These are phyloP conservation scores for Trifolium pratense DNA, from an alignment of 306 rosid species.

Conservation along the genomic window DNA sequence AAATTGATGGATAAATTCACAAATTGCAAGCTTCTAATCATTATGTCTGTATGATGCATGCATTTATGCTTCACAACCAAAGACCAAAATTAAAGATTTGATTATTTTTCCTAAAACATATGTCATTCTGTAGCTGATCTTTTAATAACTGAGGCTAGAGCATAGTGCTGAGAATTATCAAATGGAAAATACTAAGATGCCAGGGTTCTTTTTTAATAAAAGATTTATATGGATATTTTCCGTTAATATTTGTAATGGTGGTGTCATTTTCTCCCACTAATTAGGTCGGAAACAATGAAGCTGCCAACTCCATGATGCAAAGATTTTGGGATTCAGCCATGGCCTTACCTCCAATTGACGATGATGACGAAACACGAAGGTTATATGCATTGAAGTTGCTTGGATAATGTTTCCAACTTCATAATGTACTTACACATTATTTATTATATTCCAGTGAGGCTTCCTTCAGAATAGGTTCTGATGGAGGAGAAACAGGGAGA, in stretches of 20 bases:
- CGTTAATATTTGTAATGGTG: not conserved
- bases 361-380: conserved; percentile 87
- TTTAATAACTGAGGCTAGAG: conserved; percentile 7
- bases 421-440: conserved; percentile 40
- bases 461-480: conserved; percentile 85
- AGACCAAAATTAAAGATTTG: not conserved
- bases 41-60: conserved; percentile 1
- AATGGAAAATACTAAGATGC: conserved; percentile 9
- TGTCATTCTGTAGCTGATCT: conserved; percentile 4
- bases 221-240: not conserved
- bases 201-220: not conserved
- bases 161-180: not conserved
- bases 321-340: conserved; percentile 99
- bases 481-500: conserved; percentile 80
- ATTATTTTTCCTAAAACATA: not conserved
- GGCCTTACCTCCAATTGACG: conserved; percentile 74
- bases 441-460: conserved; percentile 63
- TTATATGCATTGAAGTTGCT: conserved; percentile 37
- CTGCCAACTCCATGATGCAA: conserved; percentile 82
- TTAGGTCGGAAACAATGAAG: conserved; percentile 86
- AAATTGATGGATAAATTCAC: not conserved
- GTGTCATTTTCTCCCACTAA: conserved; percentile 41
- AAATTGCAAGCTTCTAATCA: conserved; percentile 10
- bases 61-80: conserved; percentile 23
- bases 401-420: conserved; percentile 20